Percentiles rank a stretch among this genome's conserved stretches.
Evolutionary conservation across 768 basidiomycete species (phyloP).

Genomic region (Tubosaeta brunneosetosa): DNA sequence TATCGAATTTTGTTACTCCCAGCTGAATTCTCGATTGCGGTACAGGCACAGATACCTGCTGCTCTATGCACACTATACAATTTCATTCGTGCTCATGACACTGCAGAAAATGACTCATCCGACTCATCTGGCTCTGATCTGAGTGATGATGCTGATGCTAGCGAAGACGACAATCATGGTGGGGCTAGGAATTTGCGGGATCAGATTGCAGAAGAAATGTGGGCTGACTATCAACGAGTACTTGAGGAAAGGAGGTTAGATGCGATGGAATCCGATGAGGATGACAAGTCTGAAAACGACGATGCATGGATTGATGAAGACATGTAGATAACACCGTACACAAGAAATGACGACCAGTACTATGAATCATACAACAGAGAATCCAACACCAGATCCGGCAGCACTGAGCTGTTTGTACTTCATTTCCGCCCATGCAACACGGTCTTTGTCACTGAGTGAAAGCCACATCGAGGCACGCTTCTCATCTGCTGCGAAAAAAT

Average conservation of each 20-base stretch:
- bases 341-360: background rate
- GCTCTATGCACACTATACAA: background rate
- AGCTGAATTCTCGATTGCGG: background rate
- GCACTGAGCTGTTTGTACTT: background rate
- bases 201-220: background rate
- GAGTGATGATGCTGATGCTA: background rate
- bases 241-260: background rate
- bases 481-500: background rate
- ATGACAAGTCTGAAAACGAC: no score
- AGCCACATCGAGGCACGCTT: background rate
- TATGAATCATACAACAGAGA: background rate
- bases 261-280: no score
- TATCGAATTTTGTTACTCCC: background rate
- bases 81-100: background rate
- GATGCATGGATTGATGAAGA: background rate
- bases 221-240: background rate
- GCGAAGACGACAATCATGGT: background rate
- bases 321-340: background rate
- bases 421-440: background rate
- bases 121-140: background rate
- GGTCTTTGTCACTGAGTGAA: background rate
- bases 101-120: background rate
- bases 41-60: no score
- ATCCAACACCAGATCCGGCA: no score
- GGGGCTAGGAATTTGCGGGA: background rate